A percentile compares a stretch with the other conserved stretches of the same genome.
Conservation (phyloP, 2,329 filamentous ascomycete genomes). For the Cercospora nicotianae region DNA sequence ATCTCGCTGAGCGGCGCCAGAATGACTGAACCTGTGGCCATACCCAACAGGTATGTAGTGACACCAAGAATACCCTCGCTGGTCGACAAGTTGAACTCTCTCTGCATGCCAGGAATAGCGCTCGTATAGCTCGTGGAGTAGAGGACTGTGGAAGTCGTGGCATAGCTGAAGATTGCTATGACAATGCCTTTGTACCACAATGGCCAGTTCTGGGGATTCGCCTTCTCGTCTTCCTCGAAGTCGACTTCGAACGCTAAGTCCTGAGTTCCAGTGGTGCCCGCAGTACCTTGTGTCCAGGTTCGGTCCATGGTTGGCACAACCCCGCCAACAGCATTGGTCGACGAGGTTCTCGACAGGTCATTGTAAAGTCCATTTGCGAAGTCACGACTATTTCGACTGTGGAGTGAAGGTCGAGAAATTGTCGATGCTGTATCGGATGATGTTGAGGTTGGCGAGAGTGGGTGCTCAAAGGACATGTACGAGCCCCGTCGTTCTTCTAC, state of each 20-base stretch:
- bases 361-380: conserved; percentile 27
- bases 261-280: conserved; percentile 26
- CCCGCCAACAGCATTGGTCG: conserved; percentile 35
- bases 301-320: conserved; percentile 28
- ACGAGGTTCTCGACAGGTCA: conserved; percentile 33
- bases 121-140: conserved; percentile 80
- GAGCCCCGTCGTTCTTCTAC: conserved; percentile 20
- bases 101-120: conserved; percentile 63
- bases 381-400: conserved; percentile 29
- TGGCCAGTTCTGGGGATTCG: conserved; percentile 70
- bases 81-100: conserved; percentile 62
- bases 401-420: conserved; percentile 21
- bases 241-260: conserved; percentile 69
- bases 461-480: conserved; percentile 34
- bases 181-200: conserved; percentile 58
- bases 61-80: conserved; percentile 71
- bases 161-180: conserved; percentile 58
- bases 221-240: conserved; percentile 63
- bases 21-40: conserved; percentile 70
- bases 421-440: conserved; percentile 31
- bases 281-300: conserved; percentile 26
- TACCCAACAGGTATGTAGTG: conserved; percentile 74
- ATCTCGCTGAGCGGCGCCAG: conserved; percentile 73
- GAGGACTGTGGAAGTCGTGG: conserved; percentile 58
- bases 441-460: conserved; percentile 28